phyloP scores from a whole-genome alignment of 345 rosid genomes.

The Corymbia maculata region DNA sequence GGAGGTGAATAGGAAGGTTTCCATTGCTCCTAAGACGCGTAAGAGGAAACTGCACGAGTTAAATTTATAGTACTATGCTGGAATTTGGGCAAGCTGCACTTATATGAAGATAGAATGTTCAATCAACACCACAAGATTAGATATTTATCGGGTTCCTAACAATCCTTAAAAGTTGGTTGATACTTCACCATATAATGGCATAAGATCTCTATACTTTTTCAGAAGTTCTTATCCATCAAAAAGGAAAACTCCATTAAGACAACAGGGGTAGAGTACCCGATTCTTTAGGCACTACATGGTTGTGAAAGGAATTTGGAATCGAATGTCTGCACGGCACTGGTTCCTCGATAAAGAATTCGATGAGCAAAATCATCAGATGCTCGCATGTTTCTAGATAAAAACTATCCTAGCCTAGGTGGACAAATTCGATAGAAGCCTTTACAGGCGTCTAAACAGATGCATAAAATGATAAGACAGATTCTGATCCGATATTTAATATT shows the following conservation, averaged over 20 bases:
- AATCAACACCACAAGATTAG: neutral
- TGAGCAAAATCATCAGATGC: neutral
- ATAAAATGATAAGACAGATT: neutral
- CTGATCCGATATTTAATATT: neutral
- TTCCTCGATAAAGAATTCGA: neutral
- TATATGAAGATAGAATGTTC: neutral
- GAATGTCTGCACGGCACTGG: neutral
- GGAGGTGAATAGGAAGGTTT: constrained; percentile 38
- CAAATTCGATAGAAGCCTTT: neutral
- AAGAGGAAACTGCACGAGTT: neutral
- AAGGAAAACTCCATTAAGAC: neutral
- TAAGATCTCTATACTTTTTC: neutral
- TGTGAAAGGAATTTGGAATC: neutral
- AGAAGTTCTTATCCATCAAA: neutral
- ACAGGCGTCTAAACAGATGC: neutral
- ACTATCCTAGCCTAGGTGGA: neutral
- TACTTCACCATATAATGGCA: neutral
- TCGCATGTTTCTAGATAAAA: neutral
- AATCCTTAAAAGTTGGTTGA: neutral
- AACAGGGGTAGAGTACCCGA: neutral
- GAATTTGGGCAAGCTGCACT: neutral
- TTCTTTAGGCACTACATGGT: neutral
- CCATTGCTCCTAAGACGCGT: constrained; percentile 11
- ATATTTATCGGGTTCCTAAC: neutral
- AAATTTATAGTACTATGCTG: neutral